These are phyloP conservation scores for Aspergillus incahuasiensis DNA, from an alignment of 495 filamentous ascomycete genomes.

Conservation along the genomic window DNA sequence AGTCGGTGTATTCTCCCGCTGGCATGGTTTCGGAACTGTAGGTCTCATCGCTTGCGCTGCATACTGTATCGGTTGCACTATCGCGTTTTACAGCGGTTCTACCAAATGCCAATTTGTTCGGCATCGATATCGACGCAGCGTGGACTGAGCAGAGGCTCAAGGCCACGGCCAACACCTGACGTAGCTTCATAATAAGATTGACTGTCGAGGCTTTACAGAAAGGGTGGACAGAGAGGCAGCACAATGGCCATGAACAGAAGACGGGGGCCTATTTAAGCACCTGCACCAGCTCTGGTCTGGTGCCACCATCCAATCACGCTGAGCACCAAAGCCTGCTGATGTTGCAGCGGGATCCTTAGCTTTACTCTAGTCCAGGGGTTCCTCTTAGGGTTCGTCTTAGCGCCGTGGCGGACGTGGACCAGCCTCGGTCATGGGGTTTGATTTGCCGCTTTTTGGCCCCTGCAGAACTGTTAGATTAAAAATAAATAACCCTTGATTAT, in stretches of 20 bases:
- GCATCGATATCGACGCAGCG: neutral
- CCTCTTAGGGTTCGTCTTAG: neutral
- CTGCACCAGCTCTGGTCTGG: neutral
- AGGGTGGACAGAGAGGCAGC: too few relatives aligned
- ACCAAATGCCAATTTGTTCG: too few relatives aligned
- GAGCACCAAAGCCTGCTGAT: neutral
- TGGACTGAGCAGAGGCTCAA: neutral
- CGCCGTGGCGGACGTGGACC: neutral
- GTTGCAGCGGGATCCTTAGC: neutral
- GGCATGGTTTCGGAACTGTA: constrained; percentile 9
- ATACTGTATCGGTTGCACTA: neutral
- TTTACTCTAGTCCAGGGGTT: neutral
- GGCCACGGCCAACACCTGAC: neutral
- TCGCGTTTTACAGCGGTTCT: neutral
- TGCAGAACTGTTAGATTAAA: neutral
- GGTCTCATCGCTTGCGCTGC: constrained; percentile 2
- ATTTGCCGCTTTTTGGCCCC: neutral
- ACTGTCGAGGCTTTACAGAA: too few relatives aligned
- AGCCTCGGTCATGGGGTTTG: neutral
- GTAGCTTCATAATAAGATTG: neutral
- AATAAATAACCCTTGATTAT: neutral
- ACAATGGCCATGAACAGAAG: neutral
- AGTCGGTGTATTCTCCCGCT: constrained; percentile 8
- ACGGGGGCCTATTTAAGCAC: neutral
- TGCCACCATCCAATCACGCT: neutral